Base-by-base conservation (phyloP, 2,329 filamentous ascomycete genomes). In the Colletotrichum noveboracense region DNA sequence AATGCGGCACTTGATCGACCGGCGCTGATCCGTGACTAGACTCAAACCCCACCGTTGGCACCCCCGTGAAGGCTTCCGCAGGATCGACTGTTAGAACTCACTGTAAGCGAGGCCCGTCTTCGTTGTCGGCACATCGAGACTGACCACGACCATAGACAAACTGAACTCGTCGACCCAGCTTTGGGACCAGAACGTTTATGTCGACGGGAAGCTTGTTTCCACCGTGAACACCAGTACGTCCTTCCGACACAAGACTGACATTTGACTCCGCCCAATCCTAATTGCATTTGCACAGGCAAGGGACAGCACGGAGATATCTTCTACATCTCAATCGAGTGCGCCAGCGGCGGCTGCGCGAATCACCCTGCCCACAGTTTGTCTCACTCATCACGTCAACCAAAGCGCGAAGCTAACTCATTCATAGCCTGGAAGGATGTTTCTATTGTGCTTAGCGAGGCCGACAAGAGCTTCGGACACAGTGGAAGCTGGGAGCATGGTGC, bases 281-380 rank as follows among this genome's bases (percentile, higher is more conserved):
- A 73, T 16, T 13, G 1, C 4, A 18, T 67, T 8, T 36, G 5
- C 28, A 8, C 21, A 73, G 70, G 70, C 30, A 69, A 56, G n/a
- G 70, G 70, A 55, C 70, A 69, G 24, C 56, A 26, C 9, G 70
- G 70, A 14, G 28, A 64, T 9, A 56, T 56, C 5, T 73, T 73
- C 30, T 73, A 73, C 38, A 62, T 73, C 13, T 69, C 70, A n/a
- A 69, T 73, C 14, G 55, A 69, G 21, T 73, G 70, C 65, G 70
- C 70, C 6, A 62, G 21, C 3, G 70, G 70, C 38, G 30, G 21
- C 38, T 73, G 70, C 65, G 65, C 65, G 18, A 26, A 38, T 6
- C 55, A 62, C 30, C 70, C 70, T 9, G 65, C 65, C 6, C 70
- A 73, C 24, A 73, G 70, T 73, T n/a, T 1, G 70, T 62, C 12